Evolutionary conservation across 2,329 filamentous ascomycete genomes (phyloP).

Genomic region (Aspergillus fumigatus): DNA sequence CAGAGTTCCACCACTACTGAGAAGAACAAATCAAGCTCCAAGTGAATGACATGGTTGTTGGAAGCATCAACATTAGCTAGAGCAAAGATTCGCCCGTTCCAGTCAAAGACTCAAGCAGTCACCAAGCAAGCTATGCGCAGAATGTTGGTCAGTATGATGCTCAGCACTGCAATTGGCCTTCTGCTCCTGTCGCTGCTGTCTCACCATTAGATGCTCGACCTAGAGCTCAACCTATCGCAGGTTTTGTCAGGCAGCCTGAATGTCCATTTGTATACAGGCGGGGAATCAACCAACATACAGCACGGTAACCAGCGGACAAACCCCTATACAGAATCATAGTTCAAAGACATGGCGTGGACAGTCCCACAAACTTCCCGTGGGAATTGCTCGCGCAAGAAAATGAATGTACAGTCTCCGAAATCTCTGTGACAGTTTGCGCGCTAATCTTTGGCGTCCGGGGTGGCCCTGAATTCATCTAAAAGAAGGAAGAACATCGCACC

Average conservation of each 20-base stretch:
- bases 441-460: constrained; percentile 18
- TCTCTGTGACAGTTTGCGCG: constrained; percentile 16
- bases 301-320: neutral
- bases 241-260: neutral
- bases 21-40: neutral
- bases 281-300: neutral
- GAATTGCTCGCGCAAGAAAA: constrained; percentile 19
- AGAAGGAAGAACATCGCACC: neutral
- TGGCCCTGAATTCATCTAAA: neutral
- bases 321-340: constrained; percentile 19
- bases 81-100: neutral
- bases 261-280: neutral
- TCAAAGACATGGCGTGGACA: constrained; percentile 19
- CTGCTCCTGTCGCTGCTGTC: neutral
- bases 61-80: neutral
- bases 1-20: neutral
- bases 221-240: neutral
- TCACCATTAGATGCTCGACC: neutral
- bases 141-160: neutral
- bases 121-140: neutral
- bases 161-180: neutral
- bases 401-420: constrained; percentile 14
- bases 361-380: constrained; percentile 22
- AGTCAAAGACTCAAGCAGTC: neutral
- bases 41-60: neutral